Percentiles rank a stretch among this genome's conserved stretches.
Evolutionary conservation across 2,329 filamentous ascomycete genomes (phyloP).

Genomic region (Rutstroemia sp.): DNA sequence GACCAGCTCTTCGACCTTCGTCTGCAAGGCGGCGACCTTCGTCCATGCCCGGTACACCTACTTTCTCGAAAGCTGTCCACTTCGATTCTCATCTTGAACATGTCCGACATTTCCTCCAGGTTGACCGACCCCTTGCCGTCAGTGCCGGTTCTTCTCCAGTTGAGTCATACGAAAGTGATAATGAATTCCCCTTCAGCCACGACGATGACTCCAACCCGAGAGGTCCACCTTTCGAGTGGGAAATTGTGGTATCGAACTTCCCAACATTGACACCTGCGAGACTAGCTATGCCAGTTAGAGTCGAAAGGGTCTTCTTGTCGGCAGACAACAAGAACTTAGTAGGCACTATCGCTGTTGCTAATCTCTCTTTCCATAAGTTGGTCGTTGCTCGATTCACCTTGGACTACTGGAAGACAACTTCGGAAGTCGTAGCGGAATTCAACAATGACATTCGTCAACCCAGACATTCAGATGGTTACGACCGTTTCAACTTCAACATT

Average conservation of each 20-base stretch:
- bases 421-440: constrained; percentile 86
- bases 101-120: constrained; percentile 88
- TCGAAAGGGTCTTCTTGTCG: constrained; percentile 84
- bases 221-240: constrained; percentile 65
- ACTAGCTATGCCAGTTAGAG: constrained; percentile 59
- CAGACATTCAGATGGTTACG: constrained; percentile 59
- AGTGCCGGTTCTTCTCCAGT: constrained; percentile 89
- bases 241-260: constrained; percentile 79
- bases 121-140: constrained; percentile 91
- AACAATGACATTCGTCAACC: constrained; percentile 67
- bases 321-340: constrained; percentile 79
- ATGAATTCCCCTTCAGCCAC: constrained; percentile 73
- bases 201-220: constrained; percentile 35
- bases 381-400: constrained; percentile 93
- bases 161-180: constrained; percentile 79
- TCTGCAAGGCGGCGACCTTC: constrained; percentile 72
- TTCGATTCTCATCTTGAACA: constrained; percentile 96
- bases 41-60: constrained; percentile 95
- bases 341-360: constrained; percentile 77
- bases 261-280: constrained; percentile 59
- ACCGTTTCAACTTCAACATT: constrained; percentile 92
- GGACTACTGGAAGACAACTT: constrained; percentile 98
- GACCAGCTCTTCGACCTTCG: constrained; percentile 76
- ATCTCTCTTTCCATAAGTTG: constrained; percentile 80
- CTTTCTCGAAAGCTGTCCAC: constrained; percentile 94